A percentile compares a stretch with the other conserved stretches of the same genome.
phyloP scores from a whole-genome alignment of 129 eudicot species.

The Escallonia rubra region DNA sequence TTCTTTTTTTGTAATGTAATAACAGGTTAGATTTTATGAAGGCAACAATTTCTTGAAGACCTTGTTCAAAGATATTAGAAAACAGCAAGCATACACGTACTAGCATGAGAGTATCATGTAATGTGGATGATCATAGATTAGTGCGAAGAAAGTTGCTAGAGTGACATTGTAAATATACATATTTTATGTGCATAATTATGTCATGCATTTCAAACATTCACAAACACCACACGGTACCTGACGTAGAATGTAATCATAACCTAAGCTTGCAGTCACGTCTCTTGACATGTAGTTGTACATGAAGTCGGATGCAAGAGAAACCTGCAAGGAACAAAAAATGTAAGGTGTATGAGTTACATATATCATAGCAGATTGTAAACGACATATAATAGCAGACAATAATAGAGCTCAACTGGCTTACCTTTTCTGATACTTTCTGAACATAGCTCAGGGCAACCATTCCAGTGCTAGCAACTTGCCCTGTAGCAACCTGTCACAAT shows the following conservation, averaged over 20 bases:
- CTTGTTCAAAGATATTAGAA: too few relatives aligned
- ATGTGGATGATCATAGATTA: too few relatives aligned
- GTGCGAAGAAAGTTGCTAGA: too few relatives aligned
- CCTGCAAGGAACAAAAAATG: constrained; percentile 25
- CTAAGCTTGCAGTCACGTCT: constrained; percentile 86
- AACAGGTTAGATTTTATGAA: too few relatives aligned
- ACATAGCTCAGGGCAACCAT: constrained; percentile 88
- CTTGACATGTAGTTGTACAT: constrained; percentile 85
- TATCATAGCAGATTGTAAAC: background rate
- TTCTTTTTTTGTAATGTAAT: too few relatives aligned
- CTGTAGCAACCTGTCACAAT: constrained; percentile 71
- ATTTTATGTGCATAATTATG: background rate
- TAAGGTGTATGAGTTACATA: background rate
- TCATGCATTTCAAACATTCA: background rate
- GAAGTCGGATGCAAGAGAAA: constrained; percentile 89
- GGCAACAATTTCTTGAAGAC: too few relatives aligned
- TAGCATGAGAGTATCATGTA: too few relatives aligned
- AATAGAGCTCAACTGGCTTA: constrained; percentile 1
- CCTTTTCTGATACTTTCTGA: constrained; percentile 92
- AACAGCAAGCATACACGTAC: too few relatives aligned
- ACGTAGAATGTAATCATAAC: constrained; percentile 86
- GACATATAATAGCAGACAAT: background rate
- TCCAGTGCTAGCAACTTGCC: constrained; percentile 92
- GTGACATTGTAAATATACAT: background rate
- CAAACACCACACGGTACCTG: constrained; percentile 42